Base-by-base conservation (phyloP, 1,284 basidiomycete species). In the Pseudozyma sp. region DNA sequence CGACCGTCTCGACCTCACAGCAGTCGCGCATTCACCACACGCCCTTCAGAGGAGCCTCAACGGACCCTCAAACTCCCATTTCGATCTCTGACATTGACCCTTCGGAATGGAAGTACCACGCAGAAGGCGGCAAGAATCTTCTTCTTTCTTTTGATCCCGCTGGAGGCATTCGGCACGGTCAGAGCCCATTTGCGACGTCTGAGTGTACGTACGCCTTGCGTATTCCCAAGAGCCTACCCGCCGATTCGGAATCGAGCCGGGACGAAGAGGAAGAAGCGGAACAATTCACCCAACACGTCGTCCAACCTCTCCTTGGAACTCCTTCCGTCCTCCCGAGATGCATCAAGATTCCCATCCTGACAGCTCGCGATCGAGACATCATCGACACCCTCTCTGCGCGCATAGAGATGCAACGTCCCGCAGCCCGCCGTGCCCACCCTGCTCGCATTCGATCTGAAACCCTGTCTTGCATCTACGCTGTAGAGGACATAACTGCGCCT, bases 91-190 rank as follows among this genome's bases (percentile, higher is more conserved):
- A 70, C 39, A 60, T 75, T 13, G 54, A 65, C 13, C 60, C 75
- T 1, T 44, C 54, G 4, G 51, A 74, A 19, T 77, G 75, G 75
- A 57, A 33, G 39, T 77, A 77, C 40, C 68, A 67, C 7, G 63
- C 64, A 16, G 75, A 77, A 55, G 75, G 75, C 5, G 75, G 75
- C 19, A 71, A 74, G 44, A 77, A 77, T 31, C n/a, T 77, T 7
- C 61, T 77, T 1, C 54, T 77, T 19, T 64, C 68, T 24, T 75
- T 62, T 43, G 39, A 16, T 0, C 67, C 59, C 8, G n/a, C 46
- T 7, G 47, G 43, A 5, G 30, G 37, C 2, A 4, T 47, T 1
- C 5, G 35, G 7, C 47, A 43, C 7, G 50, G 48, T 10, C 37
- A 54, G 8, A 52, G 60, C 34, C 67, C 60, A 1, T 63, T 69